Base-by-base conservation (phyloP, 2,329 filamentous ascomycete species). In the Pseudogymnoascus sp. region DNA sequence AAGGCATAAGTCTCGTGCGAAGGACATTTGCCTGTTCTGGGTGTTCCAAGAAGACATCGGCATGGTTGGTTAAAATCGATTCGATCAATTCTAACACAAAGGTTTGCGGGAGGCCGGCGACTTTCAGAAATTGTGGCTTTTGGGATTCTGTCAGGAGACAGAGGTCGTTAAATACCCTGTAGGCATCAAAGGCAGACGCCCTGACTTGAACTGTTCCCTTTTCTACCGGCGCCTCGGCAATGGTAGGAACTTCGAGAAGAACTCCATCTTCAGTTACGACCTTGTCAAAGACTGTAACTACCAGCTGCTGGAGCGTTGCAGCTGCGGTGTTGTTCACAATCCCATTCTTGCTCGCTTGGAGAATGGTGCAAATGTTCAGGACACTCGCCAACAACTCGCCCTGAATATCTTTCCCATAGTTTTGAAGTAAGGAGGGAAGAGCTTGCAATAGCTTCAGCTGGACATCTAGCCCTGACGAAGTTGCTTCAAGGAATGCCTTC, bases 381-480 rank as follows among this genome's bases (percentile, higher is more conserved):
- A 90, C 86, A 8, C 86, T 91, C 28, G 91, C 89, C 40, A 99
- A 81, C 36, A 96, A 79, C 65, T 93, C 89, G 1, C 90, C 91
- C 65, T 88, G 87, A 38, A 99, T 79, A 63, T 96, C 89, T 37
- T 83, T 81, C 0, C 90, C 86, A 76, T 97, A 97, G 70, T 96
- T 96, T 69, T 97, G 93, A 23, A 97, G 78, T 37, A 99, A 77
- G 1, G 92, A 91, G 3, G 95, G 95, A 14, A 99, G 78, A 1
- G 92, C 91, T 74, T 99, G 95, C 12, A 99, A 79, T 61, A 97
- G 95, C 76, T 97, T 97, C 68, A 99, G 84, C 73, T 99, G 95
- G 2, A 97, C 89, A 77, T 99, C 95, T 64, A 96, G 78, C 12
- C 85, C 80, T 72, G 91, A 89, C 74, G 80, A 92, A 68, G 90